Evolutionary conservation across 208 protist genomes (phyloP).

Genomic region (Crithidia sp.): DNA sequence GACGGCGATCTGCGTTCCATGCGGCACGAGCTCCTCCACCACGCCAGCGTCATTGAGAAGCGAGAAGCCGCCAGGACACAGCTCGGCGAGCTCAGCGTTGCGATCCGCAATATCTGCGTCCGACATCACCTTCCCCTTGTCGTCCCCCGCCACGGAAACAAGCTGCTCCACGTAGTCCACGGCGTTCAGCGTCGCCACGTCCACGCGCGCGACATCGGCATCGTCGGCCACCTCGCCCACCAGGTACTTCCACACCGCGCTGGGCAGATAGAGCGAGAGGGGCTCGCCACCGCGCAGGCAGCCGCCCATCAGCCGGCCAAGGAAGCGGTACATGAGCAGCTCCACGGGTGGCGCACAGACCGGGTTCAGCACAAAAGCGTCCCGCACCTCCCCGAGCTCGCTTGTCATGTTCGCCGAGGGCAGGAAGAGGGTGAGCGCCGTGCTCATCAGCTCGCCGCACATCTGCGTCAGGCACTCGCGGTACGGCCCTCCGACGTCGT

Average conservation of each 20-base stretch:
- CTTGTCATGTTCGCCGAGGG: constrained; percentile 78
- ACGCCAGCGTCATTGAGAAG: constrained; percentile 53
- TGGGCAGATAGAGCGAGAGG: constrained; percentile 92
- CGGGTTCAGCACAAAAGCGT: constrained; percentile 84
- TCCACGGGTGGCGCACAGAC: constrained; percentile 41
- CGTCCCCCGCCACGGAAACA: background rate
- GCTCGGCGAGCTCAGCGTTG: constrained; percentile 49
- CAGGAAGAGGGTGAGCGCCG: constrained; percentile 83
- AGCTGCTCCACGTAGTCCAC: constrained; percentile 56
- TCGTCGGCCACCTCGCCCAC: constrained; percentile 63
- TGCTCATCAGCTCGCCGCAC: constrained; percentile 90
- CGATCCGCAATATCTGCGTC: constrained; percentile 13
- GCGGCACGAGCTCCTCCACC: constrained; percentile 61
- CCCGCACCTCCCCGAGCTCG: constrained; percentile 78
- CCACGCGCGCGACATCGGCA: constrained; percentile 63
- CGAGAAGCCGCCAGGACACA: constrained; percentile 79
- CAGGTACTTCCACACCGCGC: constrained; percentile 91
- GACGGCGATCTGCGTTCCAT: constrained; percentile 64
- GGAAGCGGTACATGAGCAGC: constrained; percentile 88
- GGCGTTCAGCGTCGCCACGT: constrained; percentile 57
- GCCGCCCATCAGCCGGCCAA: constrained; percentile 94
- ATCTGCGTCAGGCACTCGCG: constrained; percentile 91
- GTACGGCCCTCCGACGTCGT: constrained; percentile 94
- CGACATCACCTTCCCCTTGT: background rate
- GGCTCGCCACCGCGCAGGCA: constrained; percentile 92